Evolutionary conservation across 2,329 filamentous ascomycete species (phyloP).

Genomic region (Colletotrichum godetiae): DNA sequence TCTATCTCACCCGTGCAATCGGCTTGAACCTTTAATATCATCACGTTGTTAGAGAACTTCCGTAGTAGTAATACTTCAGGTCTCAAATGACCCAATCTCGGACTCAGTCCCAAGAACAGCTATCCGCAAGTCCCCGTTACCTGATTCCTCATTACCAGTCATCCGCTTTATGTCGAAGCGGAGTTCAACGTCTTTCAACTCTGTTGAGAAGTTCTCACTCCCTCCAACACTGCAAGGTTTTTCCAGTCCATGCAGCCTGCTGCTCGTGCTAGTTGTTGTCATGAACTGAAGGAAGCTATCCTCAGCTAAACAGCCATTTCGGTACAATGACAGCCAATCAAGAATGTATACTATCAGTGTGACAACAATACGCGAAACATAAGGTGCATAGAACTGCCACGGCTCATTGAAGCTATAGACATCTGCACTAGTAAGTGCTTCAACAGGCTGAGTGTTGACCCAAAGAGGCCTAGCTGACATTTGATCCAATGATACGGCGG

Average conservation of each 20-base stretch:
- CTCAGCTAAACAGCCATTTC: not conserved
- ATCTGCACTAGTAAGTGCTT: not conserved
- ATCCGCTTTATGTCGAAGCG: not conserved
- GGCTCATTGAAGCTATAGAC: not conserved
- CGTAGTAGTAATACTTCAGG: not conserved
- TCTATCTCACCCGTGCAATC: too few species aligned
- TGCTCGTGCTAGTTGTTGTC: not conserved
- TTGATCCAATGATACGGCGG: not conserved
- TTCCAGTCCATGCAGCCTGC: not conserved
- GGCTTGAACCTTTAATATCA: too few species aligned
- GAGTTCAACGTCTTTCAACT: not conserved
- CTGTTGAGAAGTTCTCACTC: not conserved
- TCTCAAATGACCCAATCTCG: not conserved
- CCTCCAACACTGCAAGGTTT: not conserved
- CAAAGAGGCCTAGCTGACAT: not conserved
- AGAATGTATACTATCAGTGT: not conserved
- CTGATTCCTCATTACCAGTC: not conserved
- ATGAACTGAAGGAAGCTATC: constrained; percentile 6
- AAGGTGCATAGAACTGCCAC: not conserved
- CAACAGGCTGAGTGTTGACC: not conserved
- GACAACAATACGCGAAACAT: not conserved
- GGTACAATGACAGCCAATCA: not conserved
- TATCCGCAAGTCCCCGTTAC: not conserved
- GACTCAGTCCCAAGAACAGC: not conserved
- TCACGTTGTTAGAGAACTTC: not conserved